Conservation (phyloP, 2,329 filamentous ascomycete genomes). For the Alternaria tenuissima region DNA sequence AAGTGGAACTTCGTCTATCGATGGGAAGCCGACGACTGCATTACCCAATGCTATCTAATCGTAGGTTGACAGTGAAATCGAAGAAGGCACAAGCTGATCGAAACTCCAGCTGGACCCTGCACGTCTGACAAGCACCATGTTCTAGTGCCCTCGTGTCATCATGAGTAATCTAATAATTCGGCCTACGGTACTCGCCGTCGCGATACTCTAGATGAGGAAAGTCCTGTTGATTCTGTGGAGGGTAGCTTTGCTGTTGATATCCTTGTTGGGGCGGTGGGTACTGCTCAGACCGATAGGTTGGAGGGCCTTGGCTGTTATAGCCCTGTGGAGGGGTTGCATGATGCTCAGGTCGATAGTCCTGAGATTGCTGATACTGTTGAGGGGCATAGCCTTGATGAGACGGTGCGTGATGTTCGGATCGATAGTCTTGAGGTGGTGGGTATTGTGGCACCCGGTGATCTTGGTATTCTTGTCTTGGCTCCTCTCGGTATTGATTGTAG, state of each 20-base stretch:
- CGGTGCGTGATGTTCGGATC: constrained; percentile 7
- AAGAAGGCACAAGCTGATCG: neutral
- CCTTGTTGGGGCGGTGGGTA: constrained; percentile 9
- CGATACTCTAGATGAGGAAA: constrained; percentile 15
- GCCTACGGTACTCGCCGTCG: constrained; percentile 15
- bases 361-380: constrained; percentile 6
- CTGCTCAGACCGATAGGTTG: constrained; percentile 2
- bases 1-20: neutral
- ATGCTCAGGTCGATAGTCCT: constrained; percentile 10
- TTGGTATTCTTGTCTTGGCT: constrained; percentile 5
- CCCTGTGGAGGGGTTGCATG: constrained; percentile 9
- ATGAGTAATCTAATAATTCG: constrained; percentile 13
- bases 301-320: constrained; percentile 8
- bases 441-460: constrained; percentile 11
- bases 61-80: neutral
- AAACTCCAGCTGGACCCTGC: neutral
- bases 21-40: neutral
- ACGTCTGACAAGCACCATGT: neutral
- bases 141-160: neutral
- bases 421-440: constrained; percentile 6
- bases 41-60: neutral
- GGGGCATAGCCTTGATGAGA: constrained; percentile 9
- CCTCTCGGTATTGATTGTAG: constrained; percentile 15
- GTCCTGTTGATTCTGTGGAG: constrained; percentile 10
- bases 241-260: constrained; percentile 16